Base-by-base conservation (phyloP, 257 asterid genomes). In the Fraxinus quadrangulata region DNA sequence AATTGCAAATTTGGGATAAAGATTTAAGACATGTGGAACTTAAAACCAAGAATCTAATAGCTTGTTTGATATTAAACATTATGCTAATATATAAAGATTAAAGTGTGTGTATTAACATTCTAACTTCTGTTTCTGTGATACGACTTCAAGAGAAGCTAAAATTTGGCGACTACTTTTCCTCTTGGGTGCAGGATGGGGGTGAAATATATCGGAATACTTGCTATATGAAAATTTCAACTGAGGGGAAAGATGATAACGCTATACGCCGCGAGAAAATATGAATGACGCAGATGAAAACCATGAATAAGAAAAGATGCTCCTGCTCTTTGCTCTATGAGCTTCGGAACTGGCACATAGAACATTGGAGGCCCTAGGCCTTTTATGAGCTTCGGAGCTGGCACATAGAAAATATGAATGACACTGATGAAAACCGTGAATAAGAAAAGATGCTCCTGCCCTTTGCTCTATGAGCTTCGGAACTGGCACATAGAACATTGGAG, bases 1-100 rank as follows among this genome's bases (percentile, higher is more conserved):
- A 83, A 84, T 73, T 79, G 73, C 73, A 47, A 31, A 31, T 47
- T 51, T 80, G 68, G 36, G 16, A 54, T 70, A 28, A 70, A 70
- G 65, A 67, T 78, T 39, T 30, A 54, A 28, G 81, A 26, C 19
- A 54, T 13, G 5, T 21, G 70, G 47, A 82, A 77, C 66, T 75
- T n/a, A 37, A 54, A 69, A 42, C 45, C 31, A 33, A 23, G 31
- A 42, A 61, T 59, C 28, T 40, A 74, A 19, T 34, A 78, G 54
- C 77, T 59, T 21, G 28, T 21, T 21, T 59, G 36, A 24, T 10
- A 26, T 9, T 24, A 0, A 26, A 63, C 33, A 0, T 11, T 26
- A 63, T 24, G 69, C 33, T 24, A 24, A 63, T 24, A 23, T 28
- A 21, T 61, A 61, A 56, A 23, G 5, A 23, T 23, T 12, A 61